Base-by-base conservation (phyloP, 1,139 yeast species). In the Candida sp. region DNA sequence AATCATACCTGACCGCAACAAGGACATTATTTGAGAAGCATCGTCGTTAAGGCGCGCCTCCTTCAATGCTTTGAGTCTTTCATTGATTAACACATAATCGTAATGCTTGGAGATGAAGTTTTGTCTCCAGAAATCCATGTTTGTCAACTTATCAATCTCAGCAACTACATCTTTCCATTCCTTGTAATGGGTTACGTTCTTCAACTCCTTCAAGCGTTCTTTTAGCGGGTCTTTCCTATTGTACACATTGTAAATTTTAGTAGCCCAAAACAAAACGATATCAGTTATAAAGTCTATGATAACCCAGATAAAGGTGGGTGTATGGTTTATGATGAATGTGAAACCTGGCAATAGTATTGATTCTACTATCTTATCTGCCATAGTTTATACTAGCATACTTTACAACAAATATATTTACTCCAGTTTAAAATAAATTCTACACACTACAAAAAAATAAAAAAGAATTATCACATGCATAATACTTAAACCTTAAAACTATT, bases 41-140 rank as follows among this genome's bases (percentile, higher is more conserved):
- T 88, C 84, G n/a, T 75, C 78, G 7, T 71, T 68, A 12, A 72
- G 64, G 42, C 95, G 66, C 0, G 96, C 93, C 29, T 75, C 76
- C 34, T 77, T 70, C 39, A 93, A 63, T 33, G 77, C 72, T 47
- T 81, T 78, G 45, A 86, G 70, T 42, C 97, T 73, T 45, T 87
- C 90, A 39, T 88, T 79, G 3, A 93, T 88, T 35, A 93, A 73
- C 35, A 82, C 73, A 61, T 88, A 93, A 62, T 93, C 99, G 57
- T 90, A 93, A 54, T 87, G 83, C 46, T 79, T 79, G 40, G 95
- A 84, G 19, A 84, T 81, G 49, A 93, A 89, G 57, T 90, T 88
- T 51, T 89, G 89, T 48, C 98, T 73, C 97, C 95, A 87, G 41
- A 83, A 61, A 53, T 85, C 88, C 58, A 84, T 81, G 36, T 86